These are phyloP conservation scores for Lodderomyces metapsilosis DNA, from an alignment of 1,139 yeast genomes.

Conservation along the genomic window DNA sequence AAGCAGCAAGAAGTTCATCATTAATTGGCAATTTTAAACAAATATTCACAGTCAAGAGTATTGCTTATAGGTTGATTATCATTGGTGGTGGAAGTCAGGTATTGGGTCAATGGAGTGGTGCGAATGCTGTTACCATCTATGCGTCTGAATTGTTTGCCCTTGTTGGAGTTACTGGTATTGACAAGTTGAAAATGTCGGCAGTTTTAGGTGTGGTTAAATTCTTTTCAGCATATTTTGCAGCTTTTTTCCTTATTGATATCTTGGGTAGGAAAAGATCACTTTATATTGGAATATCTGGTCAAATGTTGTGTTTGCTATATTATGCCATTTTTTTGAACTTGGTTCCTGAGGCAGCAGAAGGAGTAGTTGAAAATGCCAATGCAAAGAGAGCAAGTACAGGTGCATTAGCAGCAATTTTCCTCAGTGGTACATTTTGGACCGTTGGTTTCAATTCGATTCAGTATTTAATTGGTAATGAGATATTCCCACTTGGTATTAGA, in stretches of 20 bases:
- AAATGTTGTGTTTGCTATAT: slow-evolving; percentile 28
- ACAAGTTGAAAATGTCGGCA: slow-evolving; percentile 45
- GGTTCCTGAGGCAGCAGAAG: slow-evolving; percentile 45
- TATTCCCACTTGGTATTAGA: slow-evolving; percentile 56
- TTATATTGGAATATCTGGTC: slow-evolving; percentile 39
- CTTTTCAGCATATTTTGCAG: slow-evolving; percentile 41
- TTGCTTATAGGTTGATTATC: slow-evolving; percentile 44
- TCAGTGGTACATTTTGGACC: slow-evolving; percentile 62
- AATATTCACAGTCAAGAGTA: slow-evolving; percentile 33
- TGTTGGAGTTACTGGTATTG: slow-evolving; percentile 43
- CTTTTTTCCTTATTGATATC: slow-evolving; percentile 48
- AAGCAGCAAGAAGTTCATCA: slow-evolving; percentile 31
- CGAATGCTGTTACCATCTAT: slow-evolving; percentile 60
- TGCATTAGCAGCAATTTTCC: slow-evolving; percentile 52
- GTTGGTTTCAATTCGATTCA: slow-evolving; percentile 62
- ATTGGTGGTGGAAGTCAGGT: slow-evolving; percentile 47
- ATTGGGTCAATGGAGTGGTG: slow-evolving; percentile 64
- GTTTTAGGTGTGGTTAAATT: slow-evolving; percentile 49
- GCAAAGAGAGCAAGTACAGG: slow-evolving; percentile 42
- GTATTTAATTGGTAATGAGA: slow-evolving; percentile 57
- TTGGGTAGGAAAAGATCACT: slow-evolving; percentile 45
- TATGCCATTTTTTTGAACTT: slow-evolving; percentile 48
- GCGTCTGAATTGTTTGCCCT: slow-evolving; percentile 55
- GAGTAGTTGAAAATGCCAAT: slow-evolving; percentile 26
- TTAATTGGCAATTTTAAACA: slow-evolving; percentile 28